Conservation (phyloP, 495 filamentous ascomycete species). For the Talaromyces stipitatus region DNA sequence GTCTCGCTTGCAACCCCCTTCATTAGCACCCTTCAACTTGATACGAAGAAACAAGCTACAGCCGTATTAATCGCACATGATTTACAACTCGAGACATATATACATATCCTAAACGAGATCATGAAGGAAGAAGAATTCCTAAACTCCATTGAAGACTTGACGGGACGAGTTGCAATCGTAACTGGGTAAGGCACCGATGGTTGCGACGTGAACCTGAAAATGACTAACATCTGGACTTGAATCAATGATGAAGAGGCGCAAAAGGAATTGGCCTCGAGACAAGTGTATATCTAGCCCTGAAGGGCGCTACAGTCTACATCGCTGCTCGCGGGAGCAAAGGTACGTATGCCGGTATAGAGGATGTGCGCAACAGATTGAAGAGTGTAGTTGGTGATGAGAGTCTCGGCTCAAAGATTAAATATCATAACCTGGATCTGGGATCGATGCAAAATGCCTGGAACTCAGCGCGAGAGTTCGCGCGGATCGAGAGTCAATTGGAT, state of each 20-base stretch:
- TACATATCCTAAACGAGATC: background rate
- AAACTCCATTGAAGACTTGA: conserved; percentile 9
- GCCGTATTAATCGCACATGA: background rate
- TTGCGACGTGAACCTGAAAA: background rate
- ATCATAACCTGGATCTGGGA: conserved; percentile 12
- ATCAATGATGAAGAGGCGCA: conserved; percentile 6
- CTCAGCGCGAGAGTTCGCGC: conserved; percentile 9
- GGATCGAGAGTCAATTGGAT: conserved; percentile 10
- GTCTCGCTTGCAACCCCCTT: background rate
- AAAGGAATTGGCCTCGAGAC: conserved; percentile 16
- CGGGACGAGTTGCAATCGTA: conserved; percentile 13
- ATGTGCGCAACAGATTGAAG: conserved; percentile 1
- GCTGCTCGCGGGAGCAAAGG: conserved; percentile 13
- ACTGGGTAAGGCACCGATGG: conserved; percentile 8
- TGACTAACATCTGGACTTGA: background rate
- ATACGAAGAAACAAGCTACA: background rate
- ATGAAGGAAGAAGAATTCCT: conserved; percentile 10
- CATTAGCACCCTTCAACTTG: background rate
- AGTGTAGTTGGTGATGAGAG: background rate
- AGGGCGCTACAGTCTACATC: conserved; percentile 15
- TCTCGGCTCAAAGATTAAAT: conserved; percentile 4
- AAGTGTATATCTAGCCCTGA: conserved; percentile 9
- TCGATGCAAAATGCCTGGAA: conserved; percentile 5
- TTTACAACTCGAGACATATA: background rate
- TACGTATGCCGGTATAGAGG: conserved; percentile 4